phyloP scores from a whole-genome alignment of 192 early-diverging fungal species.

The Linnemannia exigua region DNA sequence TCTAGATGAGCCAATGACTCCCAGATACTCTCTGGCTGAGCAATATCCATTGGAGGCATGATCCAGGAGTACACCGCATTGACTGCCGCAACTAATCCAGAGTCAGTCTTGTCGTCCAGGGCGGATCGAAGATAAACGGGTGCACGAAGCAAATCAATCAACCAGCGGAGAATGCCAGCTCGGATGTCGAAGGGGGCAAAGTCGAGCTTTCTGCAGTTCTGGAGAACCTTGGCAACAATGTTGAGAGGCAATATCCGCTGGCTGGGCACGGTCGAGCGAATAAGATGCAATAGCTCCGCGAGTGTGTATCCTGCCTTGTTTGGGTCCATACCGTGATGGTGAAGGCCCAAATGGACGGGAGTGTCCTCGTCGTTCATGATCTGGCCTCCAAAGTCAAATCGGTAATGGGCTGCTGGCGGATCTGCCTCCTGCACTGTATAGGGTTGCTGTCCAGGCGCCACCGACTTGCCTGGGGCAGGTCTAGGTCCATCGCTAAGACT shows the following conservation, averaged over 20 bases:
- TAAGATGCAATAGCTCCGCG: constrained; percentile 84
- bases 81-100: constrained; percentile 67
- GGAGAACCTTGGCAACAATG: constrained; percentile 70
- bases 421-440: constrained; percentile 63
- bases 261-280: constrained; percentile 83
- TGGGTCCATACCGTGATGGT: constrained; percentile 93
- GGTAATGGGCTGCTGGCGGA: constrained; percentile 62
- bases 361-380: constrained; percentile 70
- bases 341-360: constrained; percentile 77
- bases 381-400: constrained; percentile 88
- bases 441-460: constrained; percentile 64
- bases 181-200: constrained; percentile 49
- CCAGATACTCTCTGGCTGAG: constrained; percentile 56
- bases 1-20: constrained; percentile 47
- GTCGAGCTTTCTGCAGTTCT: constrained; percentile 52
- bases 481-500: constrained; percentile 29
- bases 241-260: constrained; percentile 82
- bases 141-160: constrained; percentile 60
- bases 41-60: constrained; percentile 21
- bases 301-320: constrained; percentile 89
- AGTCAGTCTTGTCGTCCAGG: constrained; percentile 75
- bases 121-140: constrained; percentile 72
- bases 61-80: constrained; percentile 62
- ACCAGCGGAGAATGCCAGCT: constrained; percentile 42
- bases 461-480: constrained; percentile 54